phyloP scores from a whole-genome alignment of 345 rosid genomes.

The Melaleuca quinquenervia region DNA sequence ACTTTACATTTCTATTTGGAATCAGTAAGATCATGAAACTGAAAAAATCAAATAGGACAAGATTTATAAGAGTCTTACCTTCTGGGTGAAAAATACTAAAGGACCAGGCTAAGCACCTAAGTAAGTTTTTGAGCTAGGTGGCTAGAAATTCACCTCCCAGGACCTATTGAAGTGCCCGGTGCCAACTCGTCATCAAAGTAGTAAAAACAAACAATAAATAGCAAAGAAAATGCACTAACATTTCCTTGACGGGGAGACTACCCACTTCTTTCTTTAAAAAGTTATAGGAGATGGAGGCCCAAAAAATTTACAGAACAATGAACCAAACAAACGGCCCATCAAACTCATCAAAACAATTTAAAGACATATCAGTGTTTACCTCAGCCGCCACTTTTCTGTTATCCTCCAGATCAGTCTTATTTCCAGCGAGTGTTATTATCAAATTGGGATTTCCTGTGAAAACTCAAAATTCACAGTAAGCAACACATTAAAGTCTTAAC shows the following conservation, averaged over 20 bases:
- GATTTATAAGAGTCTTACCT: not conserved
- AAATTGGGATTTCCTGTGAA: constrained; percentile 38
- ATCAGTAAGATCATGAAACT: not conserved
- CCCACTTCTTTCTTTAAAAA: not conserved
- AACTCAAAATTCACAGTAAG: not conserved
- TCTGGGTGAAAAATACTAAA: not conserved
- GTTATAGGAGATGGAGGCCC: not conserved
- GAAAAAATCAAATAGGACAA: not conserved
- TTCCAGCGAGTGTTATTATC: constrained; percentile 54
- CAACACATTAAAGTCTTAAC: not conserved
- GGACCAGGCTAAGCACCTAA: not conserved
- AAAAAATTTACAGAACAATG: not conserved
- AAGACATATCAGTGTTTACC: constrained; percentile 16
- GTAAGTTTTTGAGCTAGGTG: not conserved
- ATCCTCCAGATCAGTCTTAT: constrained; percentile 50
- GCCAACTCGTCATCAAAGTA: not conserved
- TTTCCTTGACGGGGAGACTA: not conserved
- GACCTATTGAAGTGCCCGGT: not conserved
- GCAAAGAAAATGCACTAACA: not conserved
- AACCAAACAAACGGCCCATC: not conserved
- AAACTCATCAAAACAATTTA: not conserved
- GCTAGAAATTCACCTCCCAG: not conserved
- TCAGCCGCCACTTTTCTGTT: constrained; percentile 46
- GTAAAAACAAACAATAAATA: not conserved
- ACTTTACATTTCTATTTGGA: not conserved